Evolutionary conservation across 139 green algal genomes (phyloP).

Genomic region (Picochlorum sp.): DNA sequence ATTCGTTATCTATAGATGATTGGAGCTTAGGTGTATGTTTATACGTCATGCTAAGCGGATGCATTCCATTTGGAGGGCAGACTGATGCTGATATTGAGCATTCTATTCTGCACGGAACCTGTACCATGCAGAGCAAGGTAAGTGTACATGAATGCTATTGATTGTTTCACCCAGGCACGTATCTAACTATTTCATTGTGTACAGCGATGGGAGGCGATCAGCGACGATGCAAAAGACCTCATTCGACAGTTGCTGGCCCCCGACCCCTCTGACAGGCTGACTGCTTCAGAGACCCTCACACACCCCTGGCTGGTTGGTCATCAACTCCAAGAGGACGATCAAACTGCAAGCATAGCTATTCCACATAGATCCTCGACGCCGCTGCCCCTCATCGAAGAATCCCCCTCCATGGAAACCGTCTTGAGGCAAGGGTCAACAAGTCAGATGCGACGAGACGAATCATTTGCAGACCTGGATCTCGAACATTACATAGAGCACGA

Average conservation of each 20-base stretch:
- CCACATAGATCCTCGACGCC: not conserved
- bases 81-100: constrained; percentile 50
- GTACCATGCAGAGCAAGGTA: no score
- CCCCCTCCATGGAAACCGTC: not conserved
- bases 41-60: constrained; percentile 81
- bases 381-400: not conserved
- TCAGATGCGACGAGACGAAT: no score
- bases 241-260: constrained; percentile 29
- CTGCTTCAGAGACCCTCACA: constrained; percentile 52
- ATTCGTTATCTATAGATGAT: constrained; percentile 61
- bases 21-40: constrained; percentile 85
- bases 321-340: not conserved
- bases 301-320: constrained; percentile 49
- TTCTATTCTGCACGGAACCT: constrained; percentile 33
- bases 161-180: no score
- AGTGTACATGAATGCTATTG: no score
- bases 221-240: constrained; percentile 37
- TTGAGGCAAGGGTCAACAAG: no score
- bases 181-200: no score
- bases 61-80: constrained; percentile 80
- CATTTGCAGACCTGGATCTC: no score
- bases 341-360: not conserved
- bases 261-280: constrained; percentile 53
- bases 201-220: constrained; percentile 28
- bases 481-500: no score